phyloP scores from a whole-genome alignment of 1,284 basidiomycete species.

The Polyporus tsugae region DNA sequence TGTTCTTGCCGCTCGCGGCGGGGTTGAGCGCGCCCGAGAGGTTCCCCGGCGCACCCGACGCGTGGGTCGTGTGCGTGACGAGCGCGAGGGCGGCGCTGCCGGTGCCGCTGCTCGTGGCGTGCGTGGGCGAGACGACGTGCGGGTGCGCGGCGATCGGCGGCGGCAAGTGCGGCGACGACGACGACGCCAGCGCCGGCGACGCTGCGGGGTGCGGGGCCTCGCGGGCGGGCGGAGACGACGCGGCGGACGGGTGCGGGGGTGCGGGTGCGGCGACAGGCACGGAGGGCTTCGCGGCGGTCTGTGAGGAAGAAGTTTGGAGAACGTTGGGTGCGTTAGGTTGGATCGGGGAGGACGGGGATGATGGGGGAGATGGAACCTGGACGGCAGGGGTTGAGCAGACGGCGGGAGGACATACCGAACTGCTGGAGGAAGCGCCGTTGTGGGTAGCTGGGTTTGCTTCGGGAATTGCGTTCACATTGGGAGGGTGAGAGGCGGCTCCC shows the following conservation, averaged over 20 bases:
- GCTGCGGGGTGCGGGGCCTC: neutral
- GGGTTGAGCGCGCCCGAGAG: conserved; percentile 3
- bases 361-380: neutral
- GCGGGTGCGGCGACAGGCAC: too few species aligned
- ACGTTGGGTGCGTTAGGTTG: neutral
- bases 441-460: neutral
- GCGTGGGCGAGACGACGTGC: neutral
- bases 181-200: neutral
- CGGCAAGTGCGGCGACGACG: neutral
- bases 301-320: neutral
- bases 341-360: neutral
- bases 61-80: neutral
- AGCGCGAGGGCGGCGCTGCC: neutral
- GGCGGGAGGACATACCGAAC: conserved; percentile 1
- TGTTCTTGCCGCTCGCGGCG: neutral
- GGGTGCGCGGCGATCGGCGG: neutral
- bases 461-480: neutral
- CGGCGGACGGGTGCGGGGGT: too few species aligned
- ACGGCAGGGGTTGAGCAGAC: neutral
- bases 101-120: neutral
- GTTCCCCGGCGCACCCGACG: neutral
- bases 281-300: neutral
- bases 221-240: neutral
- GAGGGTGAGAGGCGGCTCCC: neutral
- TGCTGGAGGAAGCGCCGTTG: neutral